A percentile compares a stretch with the other conserved stretches of the same genome.
phyloP scores from a whole-genome alignment of 2,329 filamentous ascomycete genomes.

The Colletotrichum shisoi region DNA sequence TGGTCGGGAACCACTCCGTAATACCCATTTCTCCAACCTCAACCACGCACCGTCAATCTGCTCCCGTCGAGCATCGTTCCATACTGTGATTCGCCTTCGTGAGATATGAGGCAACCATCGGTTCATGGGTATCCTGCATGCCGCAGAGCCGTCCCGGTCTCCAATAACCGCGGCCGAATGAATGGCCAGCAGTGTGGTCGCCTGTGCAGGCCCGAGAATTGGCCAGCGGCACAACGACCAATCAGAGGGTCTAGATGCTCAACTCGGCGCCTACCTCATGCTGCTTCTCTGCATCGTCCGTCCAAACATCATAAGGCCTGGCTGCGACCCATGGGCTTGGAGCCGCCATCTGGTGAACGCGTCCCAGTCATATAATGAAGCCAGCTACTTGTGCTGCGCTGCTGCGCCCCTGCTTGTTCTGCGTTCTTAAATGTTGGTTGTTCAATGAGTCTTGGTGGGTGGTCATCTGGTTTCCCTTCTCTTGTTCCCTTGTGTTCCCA shows the following conservation, averaged over 20 bases:
- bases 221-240: slow-evolving; percentile 38
- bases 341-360: slow-evolving; percentile 24
- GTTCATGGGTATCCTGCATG: slow-evolving; percentile 6
- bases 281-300: slow-evolving; percentile 36
- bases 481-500: slow-evolving; percentile 24
- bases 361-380: slow-evolving; percentile 38
- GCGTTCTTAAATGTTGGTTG: slow-evolving; percentile 28
- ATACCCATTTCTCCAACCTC: not conserved
- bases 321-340: slow-evolving; percentile 31
- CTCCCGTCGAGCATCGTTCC: not conserved
- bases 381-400: slow-evolving; percentile 32
- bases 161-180: slow-evolving; percentile 33
- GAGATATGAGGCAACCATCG: slow-evolving; percentile 10
- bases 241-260: slow-evolving; percentile 29
- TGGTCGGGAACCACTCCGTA: not conserved
- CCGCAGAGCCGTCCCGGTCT: slow-evolving; percentile 18
- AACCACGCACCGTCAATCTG: slow-evolving; percentile 2
- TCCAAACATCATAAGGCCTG: slow-evolving; percentile 38
- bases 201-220: slow-evolving; percentile 36
- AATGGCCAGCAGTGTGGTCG: slow-evolving; percentile 33
- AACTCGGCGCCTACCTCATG: slow-evolving; percentile 40
- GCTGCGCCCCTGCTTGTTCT: slow-evolving; percentile 32
- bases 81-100: slow-evolving; percentile 25
- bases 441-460: slow-evolving; percentile 26
- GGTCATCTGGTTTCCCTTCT: slow-evolving; percentile 30